Conservation (phyloP, 768 basidiomycete species). For the Inosperma sp. region DNA sequence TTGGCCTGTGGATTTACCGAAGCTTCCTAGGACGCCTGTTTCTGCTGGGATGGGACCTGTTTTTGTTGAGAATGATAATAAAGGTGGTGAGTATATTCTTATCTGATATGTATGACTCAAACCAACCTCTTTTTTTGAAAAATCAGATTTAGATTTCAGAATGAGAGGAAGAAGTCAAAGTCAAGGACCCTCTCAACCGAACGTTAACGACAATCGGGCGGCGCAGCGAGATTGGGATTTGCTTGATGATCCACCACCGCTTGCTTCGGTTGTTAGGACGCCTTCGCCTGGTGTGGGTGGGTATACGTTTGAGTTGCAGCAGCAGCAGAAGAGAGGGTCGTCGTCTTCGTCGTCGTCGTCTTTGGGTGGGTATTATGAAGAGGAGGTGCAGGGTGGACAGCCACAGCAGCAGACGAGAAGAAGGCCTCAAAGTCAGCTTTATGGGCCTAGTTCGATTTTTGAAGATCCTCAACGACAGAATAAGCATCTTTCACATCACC, state of each 20-base stretch:
- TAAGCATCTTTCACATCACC: too few species aligned
- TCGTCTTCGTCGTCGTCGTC: too few species aligned
- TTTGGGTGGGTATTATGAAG: too few species aligned
- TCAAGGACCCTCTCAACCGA: neutral
- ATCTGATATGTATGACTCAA: too few species aligned
- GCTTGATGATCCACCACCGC: conserved; percentile 36
- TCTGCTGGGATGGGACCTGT: conserved; percentile 20
- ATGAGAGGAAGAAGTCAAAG: neutral
- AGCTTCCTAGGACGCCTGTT: conserved; percentile 32
- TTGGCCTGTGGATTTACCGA: conserved; percentile 30
- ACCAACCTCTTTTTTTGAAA: neutral
- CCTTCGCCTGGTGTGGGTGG: conserved; percentile 32
- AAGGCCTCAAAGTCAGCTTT: conserved; percentile 30
- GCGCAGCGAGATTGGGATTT: conserved; percentile 22
- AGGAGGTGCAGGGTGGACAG: too few species aligned
- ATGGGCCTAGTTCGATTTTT: too few species aligned
- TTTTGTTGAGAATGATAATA: conserved; percentile 7
- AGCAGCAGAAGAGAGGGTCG: too few species aligned
- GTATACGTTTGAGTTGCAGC: conserved; percentile 23
- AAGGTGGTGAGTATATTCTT: neutral
- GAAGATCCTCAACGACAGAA: too few species aligned
- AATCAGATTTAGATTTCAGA: conserved; percentile 15
- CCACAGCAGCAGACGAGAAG: conserved; percentile 11
- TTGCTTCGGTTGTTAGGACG: conserved; percentile 24
- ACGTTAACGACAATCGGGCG: neutral